These are phyloP conservation scores for Coemansia sp. DNA, from an alignment of 192 early-diverging fungal genomes.

Conservation along the genomic window DNA sequence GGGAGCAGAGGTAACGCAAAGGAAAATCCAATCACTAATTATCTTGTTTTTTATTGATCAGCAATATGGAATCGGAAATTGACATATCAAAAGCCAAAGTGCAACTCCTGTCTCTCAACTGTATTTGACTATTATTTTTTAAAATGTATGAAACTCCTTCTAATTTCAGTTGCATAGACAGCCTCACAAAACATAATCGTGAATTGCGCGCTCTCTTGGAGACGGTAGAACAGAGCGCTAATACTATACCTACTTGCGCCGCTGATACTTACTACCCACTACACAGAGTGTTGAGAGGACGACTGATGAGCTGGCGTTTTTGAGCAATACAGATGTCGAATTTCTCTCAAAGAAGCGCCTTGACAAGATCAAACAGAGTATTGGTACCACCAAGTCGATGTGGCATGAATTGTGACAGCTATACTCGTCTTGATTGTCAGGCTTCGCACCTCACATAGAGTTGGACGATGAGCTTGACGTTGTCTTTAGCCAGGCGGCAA, in stretches of 20 bases:
- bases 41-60: no score
- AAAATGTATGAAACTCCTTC: no score
- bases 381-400: background rate
- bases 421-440: background rate
- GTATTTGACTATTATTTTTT: no score
- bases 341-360: background rate
- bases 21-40: no score
- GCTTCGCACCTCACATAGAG: background rate
- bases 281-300: background rate
- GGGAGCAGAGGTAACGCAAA: no score
- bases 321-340: background rate
- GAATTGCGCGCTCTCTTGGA: background rate
- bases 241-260: background rate
- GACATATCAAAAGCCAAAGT: no score
- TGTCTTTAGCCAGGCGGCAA: background rate
- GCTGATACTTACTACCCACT: background rate
- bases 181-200: background rate
- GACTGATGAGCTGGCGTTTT: background rate
- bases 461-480: background rate
- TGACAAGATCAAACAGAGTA: background rate
- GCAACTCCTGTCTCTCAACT: no score
- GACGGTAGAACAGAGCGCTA: background rate
- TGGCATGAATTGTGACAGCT: background rate
- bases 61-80: no score
- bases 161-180: background rate